Percentiles rank a stretch among this genome's conserved stretches.
Conservation (phyloP, 352 stramenopile genomes). For the Phytophthora constricta region DNA sequence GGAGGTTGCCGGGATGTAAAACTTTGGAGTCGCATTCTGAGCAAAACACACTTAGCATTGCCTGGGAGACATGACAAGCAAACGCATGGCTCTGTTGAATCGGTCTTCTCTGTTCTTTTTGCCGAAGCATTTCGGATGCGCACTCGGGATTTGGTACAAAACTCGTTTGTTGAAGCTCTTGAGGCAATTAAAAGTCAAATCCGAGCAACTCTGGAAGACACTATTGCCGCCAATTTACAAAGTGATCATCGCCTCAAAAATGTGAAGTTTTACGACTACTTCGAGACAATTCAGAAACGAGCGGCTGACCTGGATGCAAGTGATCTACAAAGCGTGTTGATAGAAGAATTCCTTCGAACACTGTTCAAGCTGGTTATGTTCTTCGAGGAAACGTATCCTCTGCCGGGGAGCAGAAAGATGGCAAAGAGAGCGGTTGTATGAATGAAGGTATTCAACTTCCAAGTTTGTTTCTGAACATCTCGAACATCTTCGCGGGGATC, state of each 20-base stretch:
- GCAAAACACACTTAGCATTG: constrained; percentile 4
- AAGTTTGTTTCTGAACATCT: constrained; percentile 56
- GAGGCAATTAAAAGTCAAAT: constrained; percentile 75
- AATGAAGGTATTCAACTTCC: constrained; percentile 27
- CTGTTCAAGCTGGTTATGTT: constrained; percentile 78
- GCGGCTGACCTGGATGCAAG: constrained; percentile 66
- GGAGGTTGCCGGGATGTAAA: constrained; percentile 39
- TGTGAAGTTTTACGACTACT: constrained; percentile 81
- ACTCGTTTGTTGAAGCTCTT: constrained; percentile 78
- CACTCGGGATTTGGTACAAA: constrained; percentile 76
- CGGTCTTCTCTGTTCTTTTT: constrained; percentile 72
- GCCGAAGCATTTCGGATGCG: constrained; percentile 64
- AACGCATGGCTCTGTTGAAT: constrained; percentile 20
- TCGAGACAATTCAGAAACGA: constrained; percentile 75
- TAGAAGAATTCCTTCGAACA: constrained; percentile 78
- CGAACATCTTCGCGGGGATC: constrained; percentile 75
- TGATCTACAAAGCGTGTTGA: constrained; percentile 78
- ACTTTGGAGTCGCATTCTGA: constrained; percentile 43
- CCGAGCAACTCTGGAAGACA: constrained; percentile 41
- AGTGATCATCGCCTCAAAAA: constrained; percentile 44
- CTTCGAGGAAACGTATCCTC: constrained; percentile 70
- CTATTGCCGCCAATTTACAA: constrained; percentile 24
- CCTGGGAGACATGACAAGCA: constrained; percentile 19
- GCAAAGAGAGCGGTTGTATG: not conserved
- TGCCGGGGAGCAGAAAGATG: constrained; percentile 8